Evolutionary conservation across 257 asterid species (phyloP).

Genomic region (Plectranthus barbatus): DNA sequence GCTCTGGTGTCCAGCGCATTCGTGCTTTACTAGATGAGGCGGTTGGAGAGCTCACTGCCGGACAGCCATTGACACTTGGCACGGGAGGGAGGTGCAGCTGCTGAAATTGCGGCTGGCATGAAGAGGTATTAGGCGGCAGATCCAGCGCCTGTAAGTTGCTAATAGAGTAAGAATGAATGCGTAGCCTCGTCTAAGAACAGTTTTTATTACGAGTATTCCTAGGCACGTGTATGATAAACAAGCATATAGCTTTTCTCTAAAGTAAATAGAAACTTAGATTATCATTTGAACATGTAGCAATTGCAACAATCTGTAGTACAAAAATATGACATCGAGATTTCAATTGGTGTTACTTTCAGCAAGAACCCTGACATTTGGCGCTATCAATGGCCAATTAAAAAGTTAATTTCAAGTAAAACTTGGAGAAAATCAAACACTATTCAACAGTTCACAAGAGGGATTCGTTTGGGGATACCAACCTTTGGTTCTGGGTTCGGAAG

Average conservation of each 20-base stretch:
- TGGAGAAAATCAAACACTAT: conserved; percentile 39
- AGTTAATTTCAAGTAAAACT: conserved; percentile 27
- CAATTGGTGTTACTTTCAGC: neutral
- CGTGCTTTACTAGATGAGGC: conserved; percentile 46
- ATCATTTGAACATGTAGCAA: no score
- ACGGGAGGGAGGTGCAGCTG: conserved; percentile 11
- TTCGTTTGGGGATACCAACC: conserved; percentile 33
- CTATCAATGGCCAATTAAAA: neutral
- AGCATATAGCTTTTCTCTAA: neutral
- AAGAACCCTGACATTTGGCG: neutral
- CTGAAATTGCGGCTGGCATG: conserved; percentile 27
- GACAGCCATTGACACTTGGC: conserved; percentile 23
- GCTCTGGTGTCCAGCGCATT: conserved; percentile 98
- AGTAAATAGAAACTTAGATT: neutral
- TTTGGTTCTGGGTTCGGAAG: conserved; percentile 46
- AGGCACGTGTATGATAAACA: neutral
- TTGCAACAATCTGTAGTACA: neutral
- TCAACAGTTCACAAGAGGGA: neutral
- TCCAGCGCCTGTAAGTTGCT: conserved; percentile 34
- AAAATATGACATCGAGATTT: neutral
- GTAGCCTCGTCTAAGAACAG: neutral
- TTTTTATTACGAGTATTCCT: neutral
- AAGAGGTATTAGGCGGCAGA: conserved; percentile 26
- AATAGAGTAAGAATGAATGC: neutral
- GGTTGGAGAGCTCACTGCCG: conserved; percentile 33